Base-by-base conservation (phyloP, 2,329 filamentous ascomycete genomes). In the Penicillium sp. region DNA sequence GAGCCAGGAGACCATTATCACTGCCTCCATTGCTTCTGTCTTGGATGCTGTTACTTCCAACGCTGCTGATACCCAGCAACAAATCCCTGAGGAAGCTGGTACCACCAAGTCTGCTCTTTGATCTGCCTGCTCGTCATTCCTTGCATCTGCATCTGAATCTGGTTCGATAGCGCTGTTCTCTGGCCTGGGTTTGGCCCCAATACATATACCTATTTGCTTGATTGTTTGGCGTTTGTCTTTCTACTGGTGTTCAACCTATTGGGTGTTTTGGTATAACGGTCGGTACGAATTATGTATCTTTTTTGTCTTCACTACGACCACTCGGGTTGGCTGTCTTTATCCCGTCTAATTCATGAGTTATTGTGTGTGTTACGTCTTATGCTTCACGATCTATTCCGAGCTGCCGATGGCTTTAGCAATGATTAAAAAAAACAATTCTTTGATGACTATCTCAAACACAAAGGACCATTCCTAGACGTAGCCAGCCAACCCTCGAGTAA, bases 41-140 rank as follows among this genome's bases (percentile, higher is more conserved):
- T 36, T 68, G n/a, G 64, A 69, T 46, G 58, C 57, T n/a, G 50
- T 53, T 7, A 53, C 63, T 22, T 28, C 52, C 8, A 57, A 63
- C 31, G 71, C 75, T 26, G 74, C 77, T 49, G 80, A 81, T 2
- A 77, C 80, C 1, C 8, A 52, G 53, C 0, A 77, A 22, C 22
- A 22, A 22, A 22, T 22, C 22, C 4, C 22, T 22, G 22, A 22
- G 22, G 22, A 22, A 9, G 22, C 48, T 12, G 49, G 50, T n/a
- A 49, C 40, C 16, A 28, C 40, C 3, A 14, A 44, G 25, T 49
- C 59, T 40, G 31, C 37, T 38, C 36, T 41, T 16, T 57, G 44
- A 50, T 35, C 7, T 30, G 17, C 1, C 17, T 33, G 0, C 30
- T 36, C 25, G 16, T 40, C 11, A 35, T 26, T 17, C 50, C 35